A percentile compares a stretch with the other conserved stretches of the same genome.
Conservation (phyloP, 257 asterid species). For the Buddleja alternifolia region DNA sequence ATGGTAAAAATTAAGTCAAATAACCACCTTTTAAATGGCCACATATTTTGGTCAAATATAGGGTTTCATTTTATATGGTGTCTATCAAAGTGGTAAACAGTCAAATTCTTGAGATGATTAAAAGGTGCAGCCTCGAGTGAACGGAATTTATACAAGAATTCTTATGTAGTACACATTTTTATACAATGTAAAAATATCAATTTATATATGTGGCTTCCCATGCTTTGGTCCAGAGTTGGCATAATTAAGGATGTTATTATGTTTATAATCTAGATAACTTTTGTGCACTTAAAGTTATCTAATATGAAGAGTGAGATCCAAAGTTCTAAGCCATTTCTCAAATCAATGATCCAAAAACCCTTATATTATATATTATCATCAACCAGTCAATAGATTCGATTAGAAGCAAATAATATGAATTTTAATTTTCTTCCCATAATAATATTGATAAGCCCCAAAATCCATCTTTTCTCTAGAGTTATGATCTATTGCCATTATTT, state of each 20-base stretch:
- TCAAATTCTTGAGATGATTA: too few relatives aligned
- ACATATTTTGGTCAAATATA: too few relatives aligned
- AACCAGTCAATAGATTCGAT: conserved; percentile 19
- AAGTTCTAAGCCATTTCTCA: conserved; percentile 19
- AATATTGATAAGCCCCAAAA: too few relatives aligned
- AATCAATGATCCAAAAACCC: conserved; percentile 10
- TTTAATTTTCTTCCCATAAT: neutral
- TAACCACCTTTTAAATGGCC: too few relatives aligned
- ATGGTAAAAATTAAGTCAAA: neutral
- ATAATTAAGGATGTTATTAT: neutral
- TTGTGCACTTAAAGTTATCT: conserved; percentile 7
- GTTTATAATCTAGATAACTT: neutral
- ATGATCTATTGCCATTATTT: too few relatives aligned
- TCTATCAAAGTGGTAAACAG: too few relatives aligned
- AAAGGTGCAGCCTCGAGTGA: too few relatives aligned
- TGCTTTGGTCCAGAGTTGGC: neutral
- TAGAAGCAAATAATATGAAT: neutral
- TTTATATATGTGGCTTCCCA: neutral
- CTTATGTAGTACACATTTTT: too few relatives aligned
- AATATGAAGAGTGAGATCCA: conserved; percentile 15
- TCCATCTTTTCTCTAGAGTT: too few relatives aligned
- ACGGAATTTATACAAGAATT: too few relatives aligned
- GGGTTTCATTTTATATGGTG: too few relatives aligned
- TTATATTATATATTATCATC: neutral
- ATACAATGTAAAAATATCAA: too few relatives aligned